phyloP scores from a whole-genome alignment of 441 rosid species.

The Adansonia rubrostipa region DNA sequence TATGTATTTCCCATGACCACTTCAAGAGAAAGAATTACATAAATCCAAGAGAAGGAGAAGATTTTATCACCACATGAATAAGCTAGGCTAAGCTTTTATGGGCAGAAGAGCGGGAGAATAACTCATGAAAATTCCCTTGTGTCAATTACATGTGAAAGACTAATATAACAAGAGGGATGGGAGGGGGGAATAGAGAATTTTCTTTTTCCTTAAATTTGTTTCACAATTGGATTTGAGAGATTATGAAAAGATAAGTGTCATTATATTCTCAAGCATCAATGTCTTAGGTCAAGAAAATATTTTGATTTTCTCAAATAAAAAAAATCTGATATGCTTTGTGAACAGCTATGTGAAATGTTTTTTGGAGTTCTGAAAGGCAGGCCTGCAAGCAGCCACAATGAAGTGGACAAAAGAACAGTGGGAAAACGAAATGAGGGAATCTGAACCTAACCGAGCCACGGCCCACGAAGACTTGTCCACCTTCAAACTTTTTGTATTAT shows the following conservation, averaged over 20 bases:
- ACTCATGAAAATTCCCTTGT: slow-evolving; percentile 19
- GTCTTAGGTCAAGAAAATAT: slow-evolving; percentile 26
- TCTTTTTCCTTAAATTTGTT: no score
- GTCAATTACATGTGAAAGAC: no score
- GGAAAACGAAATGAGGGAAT: no score
- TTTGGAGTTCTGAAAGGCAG: slow-evolving; percentile 33
- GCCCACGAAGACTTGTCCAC: no score
- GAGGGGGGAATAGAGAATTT: no score
- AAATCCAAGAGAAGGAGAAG: not conserved
- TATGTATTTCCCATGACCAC: slow-evolving; percentile 34
- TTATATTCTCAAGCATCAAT: not conserved
- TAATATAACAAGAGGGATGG: no score
- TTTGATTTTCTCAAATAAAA: not conserved
- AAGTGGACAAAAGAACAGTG: no score
- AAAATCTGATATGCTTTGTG: not conserved
- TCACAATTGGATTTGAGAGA: slow-evolving; percentile 10
- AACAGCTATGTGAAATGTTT: not conserved
- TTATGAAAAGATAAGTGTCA: not conserved
- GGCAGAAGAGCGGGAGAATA: slow-evolving; percentile 37
- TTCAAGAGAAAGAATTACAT: not conserved
- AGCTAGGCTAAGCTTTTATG: slow-evolving; percentile 31
- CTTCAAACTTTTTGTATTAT: no score
- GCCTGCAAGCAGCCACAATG: no score
- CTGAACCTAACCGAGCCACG: no score
- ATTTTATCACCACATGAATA: not conserved